Evolutionary conservation across 2,329 filamentous ascomycete species (phyloP), one percentile per base, ranked within the genome.

Genomic region (Waltergamsia citrina): DNA sequence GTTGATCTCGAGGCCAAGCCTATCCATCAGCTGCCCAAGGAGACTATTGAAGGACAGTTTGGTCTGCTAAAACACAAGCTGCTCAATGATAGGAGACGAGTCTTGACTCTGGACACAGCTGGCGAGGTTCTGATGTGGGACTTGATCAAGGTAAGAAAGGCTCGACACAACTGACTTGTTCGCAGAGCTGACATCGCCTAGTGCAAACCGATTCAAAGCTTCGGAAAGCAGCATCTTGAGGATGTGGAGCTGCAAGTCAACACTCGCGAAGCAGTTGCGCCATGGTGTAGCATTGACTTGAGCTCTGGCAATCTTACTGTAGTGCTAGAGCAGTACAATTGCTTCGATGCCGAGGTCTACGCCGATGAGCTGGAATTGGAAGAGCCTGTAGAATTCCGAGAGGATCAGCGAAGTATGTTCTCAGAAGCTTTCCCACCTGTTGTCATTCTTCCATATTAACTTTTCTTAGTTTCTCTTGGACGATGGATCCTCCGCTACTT

Each of bases 51-150:
- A 57, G 92, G 92, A 2, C 88, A 95, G 49, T 90, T 94, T 59
- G 92, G 92, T 8, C 63, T 98, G 34, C 86, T 96, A 40, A 98
- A 96, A 57, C 85, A 95, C 55, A 80, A 82, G 47, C 71, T 96
- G 45, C 67, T 98, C 40, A 96, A 94, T 55, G 90, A 98, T 53
- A 74, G 90, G 44, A 81, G 85, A 50, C 75, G 87, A 38, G 88
- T 93, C 4, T 65, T 98, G 43, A 98, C 92, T 0, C 65, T 94
- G 34, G 92, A 98, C 56, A 95, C 92, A 3, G 88, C 90, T 2
- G 92, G 92, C 12, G 92, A 98, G 51, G 88, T 96, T 3, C 65
- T 95, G 30, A 62, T 98, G 43, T 98, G 92, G 92, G 92, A 98
- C 66, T 65, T 98, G 25, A 70, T 98, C 29, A 78, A 81, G 65